A percentile compares a stretch with the other conserved stretches of the same genome.
phyloP scores from a whole-genome alignment of 2,329 filamentous ascomycete genomes.

The Calonectria pauciramosa region DNA sequence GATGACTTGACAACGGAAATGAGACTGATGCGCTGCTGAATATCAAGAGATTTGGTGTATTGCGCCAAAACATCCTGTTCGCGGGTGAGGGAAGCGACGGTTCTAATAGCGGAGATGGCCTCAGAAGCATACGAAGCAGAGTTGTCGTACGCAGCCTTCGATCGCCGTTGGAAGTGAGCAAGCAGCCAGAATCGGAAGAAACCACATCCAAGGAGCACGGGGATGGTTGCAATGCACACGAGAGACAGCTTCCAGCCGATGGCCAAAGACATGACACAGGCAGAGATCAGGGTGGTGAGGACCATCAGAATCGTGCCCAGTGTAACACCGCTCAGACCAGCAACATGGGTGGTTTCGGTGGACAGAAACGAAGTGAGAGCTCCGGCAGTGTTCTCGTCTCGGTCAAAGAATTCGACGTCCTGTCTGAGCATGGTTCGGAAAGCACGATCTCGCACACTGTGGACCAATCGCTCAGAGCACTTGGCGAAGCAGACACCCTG shows the following conservation, averaged over 20 bases:
- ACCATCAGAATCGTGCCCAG: constrained; percentile 89
- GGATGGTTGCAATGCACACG: constrained; percentile 84
- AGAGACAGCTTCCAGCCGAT: constrained; percentile 91
- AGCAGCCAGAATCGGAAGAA: constrained; percentile 91
- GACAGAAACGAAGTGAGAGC: constrained; percentile 90
- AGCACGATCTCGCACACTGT: constrained; percentile 83
- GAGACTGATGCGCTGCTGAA: constrained; percentile 77
- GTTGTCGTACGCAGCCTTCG: constrained; percentile 83
- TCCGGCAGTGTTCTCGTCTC: constrained; percentile 89
- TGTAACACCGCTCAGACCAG: constrained; percentile 88
- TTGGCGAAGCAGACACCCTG: constrained; percentile 85
- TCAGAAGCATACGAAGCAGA: constrained; percentile 93
- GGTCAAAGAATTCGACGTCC: constrained; percentile 93
- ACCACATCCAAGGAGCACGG: constrained; percentile 83
- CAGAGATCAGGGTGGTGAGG: constrained; percentile 81
- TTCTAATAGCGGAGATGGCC: constrained; percentile 93
- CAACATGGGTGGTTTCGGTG: constrained; percentile 89
- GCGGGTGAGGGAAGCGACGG: constrained; percentile 90
- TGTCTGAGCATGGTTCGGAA: constrained; percentile 93
- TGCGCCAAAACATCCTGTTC: constrained; percentile 83
- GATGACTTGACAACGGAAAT: constrained; percentile 83
- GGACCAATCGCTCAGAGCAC: constrained; percentile 88
- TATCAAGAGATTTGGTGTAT: constrained; percentile 77
- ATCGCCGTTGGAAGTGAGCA: constrained; percentile 81
- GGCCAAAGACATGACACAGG: constrained; percentile 77